Percentiles rank a stretch among this genome's conserved stretches.
Conservation (phyloP, 805 yeast genomes). For the Sugiyamaella valdiviana region DNA sequence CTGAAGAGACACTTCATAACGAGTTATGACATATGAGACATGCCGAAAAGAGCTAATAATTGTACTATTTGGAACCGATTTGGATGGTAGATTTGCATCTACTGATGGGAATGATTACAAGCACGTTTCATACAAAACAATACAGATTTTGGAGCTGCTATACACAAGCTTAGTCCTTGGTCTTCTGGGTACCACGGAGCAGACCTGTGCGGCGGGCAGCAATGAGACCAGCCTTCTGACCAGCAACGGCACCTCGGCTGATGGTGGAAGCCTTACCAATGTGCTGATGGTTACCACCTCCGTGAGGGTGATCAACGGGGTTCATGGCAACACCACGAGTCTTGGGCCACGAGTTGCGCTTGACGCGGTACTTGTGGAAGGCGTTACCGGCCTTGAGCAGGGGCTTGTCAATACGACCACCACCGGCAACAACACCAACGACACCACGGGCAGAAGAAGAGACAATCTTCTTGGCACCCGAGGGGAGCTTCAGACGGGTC, state of each 20-base stretch:
- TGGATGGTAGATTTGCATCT: too few relatives aligned
- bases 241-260: slow-evolving; percentile 98
- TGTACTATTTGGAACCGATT: too few relatives aligned
- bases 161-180: slow-evolving; percentile 53
- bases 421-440: slow-evolving; percentile 99
- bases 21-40: not conserved
- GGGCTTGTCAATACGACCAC: slow-evolving; percentile 99
- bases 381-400: slow-evolving; percentile 99
- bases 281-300: slow-evolving; percentile 99
- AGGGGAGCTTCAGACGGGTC: slow-evolving; percentile 98
- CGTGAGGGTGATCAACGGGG: slow-evolving; percentile 99
- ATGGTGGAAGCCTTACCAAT: slow-evolving; percentile 99
- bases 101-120: too few relatives aligned
- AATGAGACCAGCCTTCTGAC: slow-evolving; percentile 99
- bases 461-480: slow-evolving; percentile 96
- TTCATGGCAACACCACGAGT: slow-evolving; percentile 99
- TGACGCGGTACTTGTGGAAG: slow-evolving; percentile 98
- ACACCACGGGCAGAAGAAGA: slow-evolving; percentile 98
- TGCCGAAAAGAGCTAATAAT: not conserved
- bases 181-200: slow-evolving; percentile 98
- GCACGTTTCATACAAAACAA: not conserved
- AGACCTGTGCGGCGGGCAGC: slow-evolving; percentile 99
- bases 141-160: slow-evolving; percentile 1
- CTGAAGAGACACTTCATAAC: not conserved
- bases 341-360: slow-evolving; percentile 99